Evolutionary conservation across 2,329 filamentous ascomycete species (phyloP).

Genomic region (Stagonosporopsis tanaceti): DNA sequence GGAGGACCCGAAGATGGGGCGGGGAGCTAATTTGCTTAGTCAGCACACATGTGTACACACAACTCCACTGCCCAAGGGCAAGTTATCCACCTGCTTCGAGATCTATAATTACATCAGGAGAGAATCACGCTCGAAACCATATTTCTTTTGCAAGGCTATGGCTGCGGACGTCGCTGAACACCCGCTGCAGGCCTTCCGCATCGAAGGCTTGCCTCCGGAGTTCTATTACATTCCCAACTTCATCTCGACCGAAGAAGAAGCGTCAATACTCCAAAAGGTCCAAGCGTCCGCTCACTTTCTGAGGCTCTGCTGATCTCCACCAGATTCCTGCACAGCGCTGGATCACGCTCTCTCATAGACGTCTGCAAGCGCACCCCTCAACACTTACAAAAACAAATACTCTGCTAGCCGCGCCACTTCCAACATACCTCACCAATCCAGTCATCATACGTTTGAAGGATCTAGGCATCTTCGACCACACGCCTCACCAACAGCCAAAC

Average conservation of each 20-base stretch:
- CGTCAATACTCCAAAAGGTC: constrained; percentile 74
- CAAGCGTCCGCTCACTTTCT: rapidly evolving
- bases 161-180: neutral
- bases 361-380: constrained; percentile 90
- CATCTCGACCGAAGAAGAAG: constrained; percentile 78
- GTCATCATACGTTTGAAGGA: constrained; percentile 66
- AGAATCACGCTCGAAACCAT: no score
- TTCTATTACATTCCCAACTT: constrained; percentile 91
- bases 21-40: neutral
- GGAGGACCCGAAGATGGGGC: neutral
- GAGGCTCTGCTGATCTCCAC: constrained; percentile 19
- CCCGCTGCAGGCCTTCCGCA: constrained; percentile 38
- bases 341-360: constrained; percentile 86
- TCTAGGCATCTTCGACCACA: constrained; percentile 63
- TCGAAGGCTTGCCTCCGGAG: constrained; percentile 65
- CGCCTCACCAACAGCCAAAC: constrained; percentile 81
- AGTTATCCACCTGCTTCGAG: no score
- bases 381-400: constrained; percentile 75
- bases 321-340: constrained; percentile 68
- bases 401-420: constrained; percentile 77
- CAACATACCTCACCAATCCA: constrained; percentile 76
- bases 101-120: no score
- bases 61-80: neutral
- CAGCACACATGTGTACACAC: neutral
- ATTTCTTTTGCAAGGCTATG: neutral